Base-by-base conservation (phyloP, 2,329 filamentous ascomycete genomes). In the Bipolaris bicolor region DNA sequence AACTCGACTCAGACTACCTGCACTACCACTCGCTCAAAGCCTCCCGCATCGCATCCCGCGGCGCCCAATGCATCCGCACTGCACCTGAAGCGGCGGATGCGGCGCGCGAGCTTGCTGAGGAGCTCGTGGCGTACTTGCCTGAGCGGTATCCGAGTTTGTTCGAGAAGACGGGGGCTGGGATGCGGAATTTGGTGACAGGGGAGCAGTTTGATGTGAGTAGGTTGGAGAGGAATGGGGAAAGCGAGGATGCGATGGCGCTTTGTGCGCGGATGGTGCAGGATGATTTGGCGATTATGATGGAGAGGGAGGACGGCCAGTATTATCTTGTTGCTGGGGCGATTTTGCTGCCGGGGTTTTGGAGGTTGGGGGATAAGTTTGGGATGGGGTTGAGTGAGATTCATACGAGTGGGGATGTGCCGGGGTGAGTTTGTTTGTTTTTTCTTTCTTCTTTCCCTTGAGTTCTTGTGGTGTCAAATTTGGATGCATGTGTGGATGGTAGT, bases 221-320 rank as follows among this genome's bases (percentile, higher is more conserved):
- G 57, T 80, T 86, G 0, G 88, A 88, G 0, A 80, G 93, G 5
- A 74, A 78, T 10, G 52, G 49, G 0, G n/a, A 3, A 6, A 7
- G 2, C 1, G 90, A 94, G 76, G 90, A 95, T 67, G 90, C 91
- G 0, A 94, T 96, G 88, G 83, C 85, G 57, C 90, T 87, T 67
- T 86, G 83, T 50, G 89, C 87, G 0, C 85, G 90, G 1, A 83
- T 94, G 18, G 79, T 91, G 3, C 91, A 95, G 75, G 92, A 96
- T 69, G 91, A 96, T 72, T 78, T 96, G 0, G 91, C 91, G 0
- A 84, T 96, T 53, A 94, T 96, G 91, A 82, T 94, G 65, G 90
- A 95, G 76, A 82, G 81, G 18, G 74, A 81, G 0, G 90, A 96
- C 69, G 90, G 90, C 0, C 86, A 92, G 73, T 94, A 94, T 78